Conservation (phyloP, 148 eudicot genomes). For the Cornus florida region DNA sequence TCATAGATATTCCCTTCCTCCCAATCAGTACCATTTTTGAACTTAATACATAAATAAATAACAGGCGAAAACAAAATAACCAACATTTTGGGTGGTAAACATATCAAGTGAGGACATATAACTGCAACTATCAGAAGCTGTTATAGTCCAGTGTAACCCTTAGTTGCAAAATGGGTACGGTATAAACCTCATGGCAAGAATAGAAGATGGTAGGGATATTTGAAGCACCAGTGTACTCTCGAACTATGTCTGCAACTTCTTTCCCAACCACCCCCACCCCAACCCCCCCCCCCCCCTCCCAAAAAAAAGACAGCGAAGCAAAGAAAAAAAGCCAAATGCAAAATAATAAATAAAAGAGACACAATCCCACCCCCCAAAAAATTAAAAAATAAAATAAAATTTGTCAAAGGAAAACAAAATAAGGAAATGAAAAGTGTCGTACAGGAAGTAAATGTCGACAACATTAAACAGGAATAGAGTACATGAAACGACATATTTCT, state of each 20-base stretch:
- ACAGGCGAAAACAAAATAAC: not conserved
- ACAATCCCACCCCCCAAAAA: too few relatives aligned
- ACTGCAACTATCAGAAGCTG: not conserved
- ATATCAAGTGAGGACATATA: not conserved
- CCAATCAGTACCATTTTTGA: conserved; percentile 12
- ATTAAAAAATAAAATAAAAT: too few relatives aligned
- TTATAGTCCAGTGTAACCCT: not conserved
- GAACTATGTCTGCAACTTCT: too few relatives aligned
- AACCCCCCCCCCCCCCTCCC: too few relatives aligned
- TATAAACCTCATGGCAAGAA: conserved; percentile 5
- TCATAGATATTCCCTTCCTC: conserved; percentile 23
- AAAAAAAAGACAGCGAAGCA: too few relatives aligned
- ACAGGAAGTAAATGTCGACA: too few relatives aligned
- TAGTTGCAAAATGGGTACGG: not conserved
- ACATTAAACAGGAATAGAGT: too few relatives aligned
- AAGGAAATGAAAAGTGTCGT: too few relatives aligned
- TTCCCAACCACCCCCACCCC: too few relatives aligned
- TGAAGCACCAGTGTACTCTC: not conserved
- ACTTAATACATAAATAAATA: not conserved
- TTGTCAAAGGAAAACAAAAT: too few relatives aligned
- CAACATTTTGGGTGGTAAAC: not conserved
- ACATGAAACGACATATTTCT: not conserved
- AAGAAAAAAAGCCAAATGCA: too few relatives aligned
- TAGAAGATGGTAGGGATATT: not conserved
- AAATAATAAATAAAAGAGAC: too few relatives aligned